Evolutionary conservation across 257 asterid genomes (phyloP).

Genomic region (Rhazya stricta): DNA sequence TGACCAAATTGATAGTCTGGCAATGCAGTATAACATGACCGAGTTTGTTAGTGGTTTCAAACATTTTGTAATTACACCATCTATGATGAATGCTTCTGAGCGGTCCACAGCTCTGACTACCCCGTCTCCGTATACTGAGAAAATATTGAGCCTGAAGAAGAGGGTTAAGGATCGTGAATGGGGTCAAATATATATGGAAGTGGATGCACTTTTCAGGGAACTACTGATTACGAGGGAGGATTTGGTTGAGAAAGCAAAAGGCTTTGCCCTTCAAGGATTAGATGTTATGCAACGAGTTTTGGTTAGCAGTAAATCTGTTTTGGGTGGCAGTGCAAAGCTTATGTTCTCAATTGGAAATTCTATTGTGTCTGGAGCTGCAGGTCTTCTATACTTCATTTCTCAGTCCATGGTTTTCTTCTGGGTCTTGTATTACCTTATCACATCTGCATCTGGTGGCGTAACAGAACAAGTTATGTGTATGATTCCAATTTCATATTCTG

Average conservation of each 20-base stretch:
- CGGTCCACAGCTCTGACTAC: slow-evolving; percentile 46
- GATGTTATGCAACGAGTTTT: slow-evolving; percentile 71
- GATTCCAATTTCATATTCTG: slow-evolving; percentile 77
- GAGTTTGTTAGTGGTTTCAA: slow-evolving; percentile 69
- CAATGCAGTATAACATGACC: slow-evolving; percentile 85
- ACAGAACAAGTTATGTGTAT: slow-evolving; percentile 81
- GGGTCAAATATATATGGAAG: slow-evolving; percentile 67
- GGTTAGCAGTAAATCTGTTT: slow-evolving; percentile 57
- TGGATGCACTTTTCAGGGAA: slow-evolving; percentile 64
- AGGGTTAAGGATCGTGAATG: slow-evolving; percentile 66
- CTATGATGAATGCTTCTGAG: slow-evolving; percentile 41
- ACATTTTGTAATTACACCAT: slow-evolving; percentile 53
- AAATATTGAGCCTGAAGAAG: slow-evolving; percentile 53
- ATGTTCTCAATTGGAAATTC: slow-evolving; percentile 58
- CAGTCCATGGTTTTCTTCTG: slow-evolving; percentile 85
- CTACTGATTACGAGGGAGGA: slow-evolving; percentile 65
- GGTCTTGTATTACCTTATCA: slow-evolving; percentile 82
- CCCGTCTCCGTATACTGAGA: slow-evolving; percentile 72
- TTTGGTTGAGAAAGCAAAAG: slow-evolving; percentile 84
- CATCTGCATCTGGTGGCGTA: slow-evolving; percentile 96
- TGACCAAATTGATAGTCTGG: slow-evolving; percentile 69
- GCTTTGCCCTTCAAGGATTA: slow-evolving; percentile 74
- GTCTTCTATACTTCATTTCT: slow-evolving; percentile 63
- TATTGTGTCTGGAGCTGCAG: slow-evolving; percentile 91
- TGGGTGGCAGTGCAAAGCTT: slow-evolving; percentile 75